Conservation (phyloP, 495 filamentous ascomycete genomes). For the Viridothelium virens region DNA sequence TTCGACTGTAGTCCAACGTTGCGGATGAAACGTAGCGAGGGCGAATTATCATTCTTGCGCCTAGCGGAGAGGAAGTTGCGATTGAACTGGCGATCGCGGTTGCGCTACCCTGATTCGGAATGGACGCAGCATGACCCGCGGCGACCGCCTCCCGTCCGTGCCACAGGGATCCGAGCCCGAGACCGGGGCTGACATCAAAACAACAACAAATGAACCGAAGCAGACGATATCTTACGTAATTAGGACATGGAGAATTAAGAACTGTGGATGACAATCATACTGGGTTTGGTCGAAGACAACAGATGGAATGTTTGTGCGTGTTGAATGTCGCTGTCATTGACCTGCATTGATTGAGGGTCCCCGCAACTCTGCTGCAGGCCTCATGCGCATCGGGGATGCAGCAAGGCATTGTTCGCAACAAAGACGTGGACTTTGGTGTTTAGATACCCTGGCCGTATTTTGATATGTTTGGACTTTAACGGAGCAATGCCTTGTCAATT, state of each 20-base stretch:
- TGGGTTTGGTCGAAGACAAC: too few relatives aligned
- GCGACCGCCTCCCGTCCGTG: neutral
- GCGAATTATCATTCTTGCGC: constrained; percentile 49
- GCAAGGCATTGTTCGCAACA: neutral
- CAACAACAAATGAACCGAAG: neutral
- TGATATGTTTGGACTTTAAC: too few relatives aligned
- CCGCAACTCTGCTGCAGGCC: neutral
- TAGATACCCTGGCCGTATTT: too few relatives aligned
- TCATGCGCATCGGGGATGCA: neutral
- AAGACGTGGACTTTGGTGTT: neutral
- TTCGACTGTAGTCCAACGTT: neutral
- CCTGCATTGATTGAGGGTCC: neutral
- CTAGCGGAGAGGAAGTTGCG: constrained; percentile 38
- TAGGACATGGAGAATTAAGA: too few relatives aligned
- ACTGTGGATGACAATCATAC: too few relatives aligned
- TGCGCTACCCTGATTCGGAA: neutral
- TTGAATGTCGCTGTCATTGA: neutral
- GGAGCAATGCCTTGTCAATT: too few relatives aligned
- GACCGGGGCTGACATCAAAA: neutral
- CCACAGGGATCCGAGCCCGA: neutral
- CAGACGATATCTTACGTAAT: neutral
- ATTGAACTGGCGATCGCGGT: constrained; percentile 15
- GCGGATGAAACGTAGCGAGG: neutral
- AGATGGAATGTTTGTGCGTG: too few relatives aligned
- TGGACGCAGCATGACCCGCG: neutral